These are phyloP conservation scores for Phoenix dactylifera DNA, from an alignment of 176 grass and related monocot species.

Conservation along the genomic window DNA sequence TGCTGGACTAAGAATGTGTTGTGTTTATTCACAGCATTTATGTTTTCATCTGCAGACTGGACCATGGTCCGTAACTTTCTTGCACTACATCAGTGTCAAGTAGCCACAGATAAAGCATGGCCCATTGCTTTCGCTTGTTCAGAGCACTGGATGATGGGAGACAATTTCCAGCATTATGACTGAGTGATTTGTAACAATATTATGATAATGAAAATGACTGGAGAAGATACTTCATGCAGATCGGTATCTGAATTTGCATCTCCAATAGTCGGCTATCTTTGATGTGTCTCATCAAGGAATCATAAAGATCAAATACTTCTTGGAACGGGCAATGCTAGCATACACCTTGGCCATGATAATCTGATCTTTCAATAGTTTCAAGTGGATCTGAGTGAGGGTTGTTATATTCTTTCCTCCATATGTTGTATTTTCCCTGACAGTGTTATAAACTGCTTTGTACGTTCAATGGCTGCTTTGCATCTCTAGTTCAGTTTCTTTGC, in stretches of 20 bases:
- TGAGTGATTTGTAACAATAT: background rate
- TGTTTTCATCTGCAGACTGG: constrained; percentile 71
- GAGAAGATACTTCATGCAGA: too few relatives aligned
- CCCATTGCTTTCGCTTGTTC: constrained; percentile 88
- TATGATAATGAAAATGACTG: background rate
- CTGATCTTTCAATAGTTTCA: constrained; percentile 68
- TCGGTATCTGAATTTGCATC: constrained; percentile 50
- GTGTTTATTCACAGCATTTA: constrained; percentile 64
- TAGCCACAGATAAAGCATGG: constrained; percentile 45
- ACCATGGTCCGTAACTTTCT: constrained; percentile 71
- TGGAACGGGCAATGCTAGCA: constrained; percentile 53
- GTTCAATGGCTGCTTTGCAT: constrained; percentile 43
- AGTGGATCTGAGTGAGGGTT: constrained; percentile 43
- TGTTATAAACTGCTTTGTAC: constrained; percentile 46
- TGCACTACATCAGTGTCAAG: constrained; percentile 41
- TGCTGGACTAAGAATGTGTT: constrained; percentile 93
- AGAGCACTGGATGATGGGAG: constrained; percentile 48
- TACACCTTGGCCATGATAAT: constrained; percentile 86
- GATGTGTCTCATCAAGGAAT: constrained; percentile 49
- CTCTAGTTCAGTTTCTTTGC: constrained; percentile 41
- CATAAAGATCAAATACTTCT: constrained; percentile 52
- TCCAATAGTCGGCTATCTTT: constrained; percentile 52
- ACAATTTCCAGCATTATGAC: constrained; percentile 11
- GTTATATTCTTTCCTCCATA: constrained; percentile 53
- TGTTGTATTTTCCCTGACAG: constrained; percentile 57